phyloP scores from a whole-genome alignment of 2,329 filamentous ascomycete species.

The Colletotrichum liriopes region DNA sequence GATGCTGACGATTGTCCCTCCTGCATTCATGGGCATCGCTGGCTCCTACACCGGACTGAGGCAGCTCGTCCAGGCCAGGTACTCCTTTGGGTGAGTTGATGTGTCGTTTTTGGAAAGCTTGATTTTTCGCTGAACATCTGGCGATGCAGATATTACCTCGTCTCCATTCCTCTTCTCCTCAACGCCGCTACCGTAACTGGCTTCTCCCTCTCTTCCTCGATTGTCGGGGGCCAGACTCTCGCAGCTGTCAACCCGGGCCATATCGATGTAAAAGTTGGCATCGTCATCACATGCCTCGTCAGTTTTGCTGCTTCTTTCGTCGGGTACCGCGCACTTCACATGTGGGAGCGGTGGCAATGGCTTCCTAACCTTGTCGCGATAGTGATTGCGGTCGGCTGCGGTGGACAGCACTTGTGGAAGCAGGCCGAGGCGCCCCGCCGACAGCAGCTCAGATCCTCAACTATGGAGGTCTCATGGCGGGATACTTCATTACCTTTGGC shows the following conservation, averaged over 20 bases:
- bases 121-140: conserved; percentile 10
- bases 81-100: conserved; percentile 66
- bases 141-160: conserved; percentile 61
- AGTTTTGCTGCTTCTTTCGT: conserved; percentile 69
- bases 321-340: conserved; percentile 69
- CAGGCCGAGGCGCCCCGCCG: conserved; percentile 60
- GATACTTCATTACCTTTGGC: conserved; percentile 70
- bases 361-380: conserved; percentile 68
- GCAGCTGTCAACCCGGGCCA: conserved; percentile 60
- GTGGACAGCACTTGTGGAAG: conserved; percentile 63
- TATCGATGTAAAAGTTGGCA: conserved; percentile 69
- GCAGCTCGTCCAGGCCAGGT: conserved; percentile 74
- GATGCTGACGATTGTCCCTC: conserved; percentile 66
- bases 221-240: conserved; percentile 70
- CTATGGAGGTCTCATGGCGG: conserved; percentile 64
- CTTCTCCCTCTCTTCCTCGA: conserved; percentile 70
- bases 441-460: conserved; percentile 58
- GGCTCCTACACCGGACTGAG: conserved; percentile 72
- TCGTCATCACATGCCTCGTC: conserved; percentile 69
- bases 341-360: conserved; percentile 71
- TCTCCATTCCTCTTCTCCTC: conserved; percentile 66
- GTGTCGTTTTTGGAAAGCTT: neutral
- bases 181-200: conserved; percentile 72
- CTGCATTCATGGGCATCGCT: conserved; percentile 69
- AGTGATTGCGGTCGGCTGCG: conserved; percentile 67